Base-by-base conservation (phyloP, 176 grass and related monocot genomes). In the Oryza coarctata region DNA sequence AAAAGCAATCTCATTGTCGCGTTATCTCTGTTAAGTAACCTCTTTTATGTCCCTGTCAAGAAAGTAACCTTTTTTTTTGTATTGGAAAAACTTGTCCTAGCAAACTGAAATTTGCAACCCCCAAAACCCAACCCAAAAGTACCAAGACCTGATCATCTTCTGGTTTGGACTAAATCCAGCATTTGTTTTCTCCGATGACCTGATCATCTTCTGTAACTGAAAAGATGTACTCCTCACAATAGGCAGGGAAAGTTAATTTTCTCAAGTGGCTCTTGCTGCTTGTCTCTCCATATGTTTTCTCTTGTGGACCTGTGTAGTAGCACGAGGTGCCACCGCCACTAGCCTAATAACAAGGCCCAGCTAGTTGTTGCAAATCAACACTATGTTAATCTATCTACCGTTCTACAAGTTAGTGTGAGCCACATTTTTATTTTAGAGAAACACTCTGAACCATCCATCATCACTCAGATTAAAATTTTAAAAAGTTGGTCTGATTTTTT, bases 1-100 rank as follows among this genome's bases (percentile, higher is more conserved):
- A 38, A 79, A 79, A 23, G 57, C 55, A 79, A 38, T 73, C 73
- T 61, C 67, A 73, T 39, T n/a, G 83, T 73, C 75, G 55, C 73
- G 57, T 72, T 79, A 64, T 85, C 62, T 52, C 9, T 75, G 41
- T n/a, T 31, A 55, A 75, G 60, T 55, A 17, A 15, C 60, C 8
- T 65, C 39, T 63, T 75, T 55, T 52, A 29, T 44, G 7, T 36
- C 25, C 29, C n/a, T n/a, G 68, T 86, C 76, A 72, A 85, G 36
- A 85, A 85, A 79, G 67, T 6, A 27, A n/a, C 50, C 3, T 34
- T 7, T 33, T 7, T 33, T 76, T 78, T 64, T 38, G 45, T 68
- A 3, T 9, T 17, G 20, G 39, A 12, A 49, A 28, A 15, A 6
- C 27, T 49, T 73, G 67, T 78, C 74, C 39, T 10, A 70, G 28